phyloP scores from a whole-genome alignment of 2,329 filamentous ascomycete species.

The Curvularia verruculosa region DNA sequence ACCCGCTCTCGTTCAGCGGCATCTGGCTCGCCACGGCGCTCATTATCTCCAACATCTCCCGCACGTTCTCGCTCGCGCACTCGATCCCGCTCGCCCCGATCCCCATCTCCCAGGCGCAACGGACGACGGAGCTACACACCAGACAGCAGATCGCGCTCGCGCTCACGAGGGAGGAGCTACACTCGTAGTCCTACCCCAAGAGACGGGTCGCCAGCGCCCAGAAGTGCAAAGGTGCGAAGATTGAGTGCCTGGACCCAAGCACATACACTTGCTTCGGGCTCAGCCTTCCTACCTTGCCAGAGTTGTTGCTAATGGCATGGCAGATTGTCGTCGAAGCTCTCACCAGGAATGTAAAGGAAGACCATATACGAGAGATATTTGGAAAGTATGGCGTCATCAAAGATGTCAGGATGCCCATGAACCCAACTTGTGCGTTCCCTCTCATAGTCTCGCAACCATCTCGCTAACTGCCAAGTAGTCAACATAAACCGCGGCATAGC shows the following conservation, averaged over 20 bases:
- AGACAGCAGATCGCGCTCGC: slow-evolving; percentile 36
- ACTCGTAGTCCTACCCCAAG: slow-evolving; percentile 45
- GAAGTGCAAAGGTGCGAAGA: slow-evolving; percentile 47
- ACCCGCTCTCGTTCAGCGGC: slow-evolving; percentile 30
- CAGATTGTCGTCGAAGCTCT: slow-evolving; percentile 96
- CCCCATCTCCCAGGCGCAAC: slow-evolving; percentile 44
- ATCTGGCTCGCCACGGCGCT: slow-evolving; percentile 44
- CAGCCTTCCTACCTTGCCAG: slow-evolving; percentile 2
- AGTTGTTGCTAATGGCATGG: slow-evolving; percentile 4
- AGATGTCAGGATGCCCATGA: slow-evolving; percentile 89
- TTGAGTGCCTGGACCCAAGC: not conserved
- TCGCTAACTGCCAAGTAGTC: slow-evolving; percentile 58
- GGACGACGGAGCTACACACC: slow-evolving; percentile 44
- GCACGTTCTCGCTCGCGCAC: slow-evolving; percentile 47
- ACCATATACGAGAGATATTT: slow-evolving; percentile 90
- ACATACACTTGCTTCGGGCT: not conserved
- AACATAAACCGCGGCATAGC: slow-evolving; percentile 91
- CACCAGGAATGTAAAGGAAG: slow-evolving; percentile 91
- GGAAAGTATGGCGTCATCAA: slow-evolving; percentile 83
- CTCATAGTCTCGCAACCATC: not conserved
- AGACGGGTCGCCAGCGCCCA: slow-evolving; percentile 41
- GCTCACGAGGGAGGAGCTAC: slow-evolving; percentile 43
- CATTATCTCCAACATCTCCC: slow-evolving; percentile 47
- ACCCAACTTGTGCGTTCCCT: slow-evolving; percentile 71
- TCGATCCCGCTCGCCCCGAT: slow-evolving; percentile 33